Evolutionary conservation across 2,329 filamentous ascomycete species (phyloP).

Genomic region (Sporothrix luriei): DNA sequence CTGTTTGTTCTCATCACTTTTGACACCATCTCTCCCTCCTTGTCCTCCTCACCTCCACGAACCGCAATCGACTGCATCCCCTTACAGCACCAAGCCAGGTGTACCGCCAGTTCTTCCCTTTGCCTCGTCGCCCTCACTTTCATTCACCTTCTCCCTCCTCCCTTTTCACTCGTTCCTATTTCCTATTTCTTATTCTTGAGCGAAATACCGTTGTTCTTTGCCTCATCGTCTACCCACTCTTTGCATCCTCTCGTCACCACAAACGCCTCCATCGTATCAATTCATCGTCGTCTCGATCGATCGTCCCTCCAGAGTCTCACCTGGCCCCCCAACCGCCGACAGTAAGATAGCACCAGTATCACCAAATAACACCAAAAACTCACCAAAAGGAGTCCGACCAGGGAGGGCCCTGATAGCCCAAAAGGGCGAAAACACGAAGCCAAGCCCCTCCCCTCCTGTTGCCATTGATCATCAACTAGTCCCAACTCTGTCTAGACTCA

Average conservation of each 20-base stretch:
- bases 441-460: constrained; percentile 25
- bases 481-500: constrained; percentile 35
- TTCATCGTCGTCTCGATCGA: constrained; percentile 13
- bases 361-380: constrained; percentile 5
- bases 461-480: constrained; percentile 36
- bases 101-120: constrained; percentile 10
- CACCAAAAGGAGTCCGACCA: constrained; percentile 27
- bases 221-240: neutral
- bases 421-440: constrained; percentile 23
- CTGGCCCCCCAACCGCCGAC: constrained; percentile 1
- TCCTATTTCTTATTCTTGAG: neutral
- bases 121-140: neutral
- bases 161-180: neutral
- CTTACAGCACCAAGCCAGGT: neutral
- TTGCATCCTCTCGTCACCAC: neutral
- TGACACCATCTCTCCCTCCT: neutral
- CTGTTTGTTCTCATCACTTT: neutral
- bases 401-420: constrained; percentile 20
- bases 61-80: constrained; percentile 3
- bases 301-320: constrained; percentile 22
- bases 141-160: neutral
- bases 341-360: neutral
- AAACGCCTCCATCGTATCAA: neutral
- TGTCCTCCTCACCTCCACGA: neutral
- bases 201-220: neutral